Evolutionary conservation across 139 green algal species (phyloP), one percentile per base, ranked within the genome.

Genomic region (Chlorella sp.): DNA sequence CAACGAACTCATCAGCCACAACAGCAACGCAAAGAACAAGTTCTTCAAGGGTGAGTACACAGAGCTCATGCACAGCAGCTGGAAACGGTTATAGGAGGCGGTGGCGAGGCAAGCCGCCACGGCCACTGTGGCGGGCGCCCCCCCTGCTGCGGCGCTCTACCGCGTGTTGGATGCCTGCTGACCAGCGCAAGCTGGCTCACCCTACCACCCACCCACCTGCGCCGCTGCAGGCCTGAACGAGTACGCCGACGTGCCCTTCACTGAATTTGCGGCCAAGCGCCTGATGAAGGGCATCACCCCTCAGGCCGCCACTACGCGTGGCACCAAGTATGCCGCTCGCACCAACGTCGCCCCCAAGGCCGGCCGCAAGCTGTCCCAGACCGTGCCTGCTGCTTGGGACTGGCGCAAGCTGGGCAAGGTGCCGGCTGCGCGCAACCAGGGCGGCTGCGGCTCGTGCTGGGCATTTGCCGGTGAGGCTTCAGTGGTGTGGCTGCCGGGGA

Each of bases 401-500:
- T 78, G 72, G 72, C 46, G 72, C 43, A 30, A 14, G 13, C 46
- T 17, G 30, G 72, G 72, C 72, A 78, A 78, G 32, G 72, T 78
- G 72, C 72, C 72, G 17, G 26, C 72, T 1, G 13, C 30, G 0
- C 72, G 72, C 43, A 36, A 78, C 72, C 72, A 78, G 72, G 72
- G 43, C 44, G 72, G 72, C 72, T 78, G 72, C 43, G 72, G 72
- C 44, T 73, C 67, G 13, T 43, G 65, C n/a, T 73, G 65, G n/a
- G 65, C 34, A 24, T 54, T 43, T 43, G 38, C 36, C 14, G 28
- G 22, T 34, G 24, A 46, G 8, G 36, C 34, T 24, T 46, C 38
- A 20, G 24, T 3, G 36, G 69, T 17, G 19, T 51, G 7, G 36
- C 9, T 46, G 16, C 14, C 34, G 24, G 14, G 36, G 46, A 11